These are phyloP conservation scores for Lithospermum erythrorhizon DNA, from an alignment of 257 asterid species.

Conservation along the genomic window DNA sequence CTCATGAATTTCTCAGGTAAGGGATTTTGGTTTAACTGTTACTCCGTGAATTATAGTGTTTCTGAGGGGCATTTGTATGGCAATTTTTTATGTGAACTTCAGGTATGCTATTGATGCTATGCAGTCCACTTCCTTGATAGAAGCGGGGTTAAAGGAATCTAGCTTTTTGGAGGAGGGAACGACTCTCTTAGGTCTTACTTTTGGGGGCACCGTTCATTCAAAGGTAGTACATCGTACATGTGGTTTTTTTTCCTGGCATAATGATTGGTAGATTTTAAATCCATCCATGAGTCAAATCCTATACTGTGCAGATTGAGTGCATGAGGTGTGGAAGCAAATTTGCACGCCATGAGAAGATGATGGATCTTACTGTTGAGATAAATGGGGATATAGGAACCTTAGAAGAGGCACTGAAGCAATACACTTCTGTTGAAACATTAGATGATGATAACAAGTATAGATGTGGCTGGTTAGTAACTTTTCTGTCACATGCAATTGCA, in stretches of 20 bases:
- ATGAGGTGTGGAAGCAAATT: slow-evolving; percentile 67
- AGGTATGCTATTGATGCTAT: slow-evolving; percentile 67
- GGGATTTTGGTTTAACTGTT: slow-evolving; percentile 6
- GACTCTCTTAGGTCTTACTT: slow-evolving; percentile 61
- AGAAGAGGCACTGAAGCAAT: slow-evolving; percentile 65
- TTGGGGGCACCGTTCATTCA: slow-evolving; percentile 83
- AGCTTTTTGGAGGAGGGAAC: slow-evolving; percentile 54
- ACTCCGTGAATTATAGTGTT: slow-evolving; percentile 3
- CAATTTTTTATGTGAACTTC: slow-evolving; percentile 8
- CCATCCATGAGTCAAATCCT: slow-evolving; percentile 1
- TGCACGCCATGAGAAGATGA: slow-evolving; percentile 57
- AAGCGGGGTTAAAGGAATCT: slow-evolving; percentile 31
- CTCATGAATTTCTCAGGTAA: slow-evolving; percentile 85
- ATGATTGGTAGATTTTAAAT: not conserved
- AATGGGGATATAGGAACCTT: slow-evolving; percentile 62
- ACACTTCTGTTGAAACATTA: slow-evolving; percentile 57
- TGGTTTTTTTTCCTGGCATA: not conserved
- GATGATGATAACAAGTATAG: slow-evolving; percentile 85
- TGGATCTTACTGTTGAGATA: slow-evolving; percentile 90
- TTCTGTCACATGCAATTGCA: not conserved
- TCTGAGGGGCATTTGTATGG: not conserved
- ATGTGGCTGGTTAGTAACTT: slow-evolving; percentile 53
- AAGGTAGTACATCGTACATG: slow-evolving; percentile 51
- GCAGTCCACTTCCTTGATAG: slow-evolving; percentile 62
- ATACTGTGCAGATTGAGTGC: slow-evolving; percentile 60